Evolutionary conservation across 495 filamentous ascomycete species (phyloP).

Genomic region (Penicillium ochrochloron): DNA sequence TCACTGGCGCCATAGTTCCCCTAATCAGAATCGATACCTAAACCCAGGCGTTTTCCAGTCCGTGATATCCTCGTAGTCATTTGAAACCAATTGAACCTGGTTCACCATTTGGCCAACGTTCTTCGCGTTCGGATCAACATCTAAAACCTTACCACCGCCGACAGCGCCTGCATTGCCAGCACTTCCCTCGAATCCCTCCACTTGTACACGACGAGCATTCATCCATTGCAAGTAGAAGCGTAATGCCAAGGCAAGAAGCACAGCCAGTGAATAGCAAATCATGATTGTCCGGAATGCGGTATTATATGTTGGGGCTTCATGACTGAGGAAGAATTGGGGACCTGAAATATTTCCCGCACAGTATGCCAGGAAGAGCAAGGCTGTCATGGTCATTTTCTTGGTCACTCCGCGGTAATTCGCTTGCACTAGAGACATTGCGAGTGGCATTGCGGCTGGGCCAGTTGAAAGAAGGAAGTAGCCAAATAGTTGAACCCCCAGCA

Average conservation of each 20-base stretch:
- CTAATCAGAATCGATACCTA: slow-evolving; percentile 45
- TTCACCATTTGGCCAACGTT: slow-evolving; percentile 35
- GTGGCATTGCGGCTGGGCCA: slow-evolving; percentile 59
- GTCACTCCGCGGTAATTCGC: slow-evolving; percentile 69
- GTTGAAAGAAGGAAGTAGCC: slow-evolving; percentile 63
- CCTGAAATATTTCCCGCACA: slow-evolving; percentile 48
- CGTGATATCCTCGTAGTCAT: slow-evolving; percentile 56
- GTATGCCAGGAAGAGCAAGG: slow-evolving; percentile 46
- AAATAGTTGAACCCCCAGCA: slow-evolving; percentile 54
- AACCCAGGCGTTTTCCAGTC: slow-evolving; percentile 60
- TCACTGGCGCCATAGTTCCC: background rate
- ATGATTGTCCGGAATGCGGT: slow-evolving; percentile 57
- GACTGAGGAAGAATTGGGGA: slow-evolving; percentile 43
- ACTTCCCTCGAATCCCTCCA: slow-evolving; percentile 48
- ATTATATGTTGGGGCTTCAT: slow-evolving; percentile 41
- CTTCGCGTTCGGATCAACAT: slow-evolving; percentile 23
- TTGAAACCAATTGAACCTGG: slow-evolving; percentile 35
- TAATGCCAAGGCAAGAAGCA: slow-evolving; percentile 42
- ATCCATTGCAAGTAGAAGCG: slow-evolving; percentile 45
- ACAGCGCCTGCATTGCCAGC: slow-evolving; percentile 46
- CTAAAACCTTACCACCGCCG: slow-evolving; percentile 40
- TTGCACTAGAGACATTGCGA: slow-evolving; percentile 57
- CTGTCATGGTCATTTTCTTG: slow-evolving; percentile 62
- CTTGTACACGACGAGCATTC: slow-evolving; percentile 43
- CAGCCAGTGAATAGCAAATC: slow-evolving; percentile 54